Base-by-base conservation (phyloP, 305 asterid genomes). In the Ruellia speciosa region DNA sequence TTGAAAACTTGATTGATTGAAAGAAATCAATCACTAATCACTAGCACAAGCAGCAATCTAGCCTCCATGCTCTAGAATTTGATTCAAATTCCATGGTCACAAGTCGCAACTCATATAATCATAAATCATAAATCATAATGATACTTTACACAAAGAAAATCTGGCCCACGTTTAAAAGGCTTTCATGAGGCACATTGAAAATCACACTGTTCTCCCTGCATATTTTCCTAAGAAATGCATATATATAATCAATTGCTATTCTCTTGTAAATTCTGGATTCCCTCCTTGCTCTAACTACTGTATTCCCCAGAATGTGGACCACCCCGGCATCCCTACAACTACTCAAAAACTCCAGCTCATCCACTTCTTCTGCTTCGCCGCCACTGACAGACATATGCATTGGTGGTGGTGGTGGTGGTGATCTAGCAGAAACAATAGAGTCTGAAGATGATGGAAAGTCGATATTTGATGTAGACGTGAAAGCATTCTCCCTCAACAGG, bases 201-300 rank as follows among this genome's bases (percentile, higher is more conserved):
- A 92, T 92, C 20, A 80, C 97, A 77, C 99, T 92, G 62, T 88
- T 82, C 66, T 88, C 96, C 86, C 99, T 86, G 89, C 99, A 92
- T n/a, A 92, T 81, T 81, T 86, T 92, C 79, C 96, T 80, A 68
- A 92, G 95, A 72, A 92, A 88, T 1, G 99, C 97, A 74, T 86
- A 92, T 41, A 92, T 41, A 68, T 88, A 92, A 71, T 92, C 95
- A 58, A 92, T 79, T 9, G 90, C 94, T 54, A 92, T 82, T 37
- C 71, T 88, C 90, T 84, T 92, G 54, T 60, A 73, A 54, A 86
- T 65, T 72, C 81, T 75, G 9, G 99, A 86, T 35, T 82, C 95
- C 76, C 85, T 76, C 68, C 95, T 79, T 35, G 99, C 97, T 65
- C 81, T 80, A 33, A 92, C 74, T 34, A 92, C 80, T 0, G 99